These are phyloP conservation scores for Pyrenophora teres DNA, from an alignment of 2,329 filamentous ascomycete species.

Conservation along the genomic window DNA sequence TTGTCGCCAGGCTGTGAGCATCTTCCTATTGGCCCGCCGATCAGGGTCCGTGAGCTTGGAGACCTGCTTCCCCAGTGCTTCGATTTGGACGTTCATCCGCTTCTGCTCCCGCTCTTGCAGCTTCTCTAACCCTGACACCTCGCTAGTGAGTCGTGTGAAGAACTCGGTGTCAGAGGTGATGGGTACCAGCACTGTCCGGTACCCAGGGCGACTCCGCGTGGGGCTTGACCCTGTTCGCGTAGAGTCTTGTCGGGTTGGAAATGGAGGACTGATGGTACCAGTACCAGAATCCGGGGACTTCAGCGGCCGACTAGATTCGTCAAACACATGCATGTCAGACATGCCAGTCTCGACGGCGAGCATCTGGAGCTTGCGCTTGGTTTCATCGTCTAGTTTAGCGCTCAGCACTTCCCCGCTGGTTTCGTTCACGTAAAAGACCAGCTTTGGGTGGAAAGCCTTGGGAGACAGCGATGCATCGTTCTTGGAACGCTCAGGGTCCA, in stretches of 20 bases:
- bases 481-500: conserved; percentile 24
- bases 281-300: neutral
- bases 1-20: conserved; percentile 76
- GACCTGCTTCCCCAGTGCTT: conserved; percentile 67
- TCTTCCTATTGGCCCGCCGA: conserved; percentile 63
- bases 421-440: conserved; percentile 71
- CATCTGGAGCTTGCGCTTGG: conserved; percentile 65
- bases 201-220: conserved; percentile 21
- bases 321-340: conserved; percentile 44
- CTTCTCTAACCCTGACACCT: conserved; percentile 70
- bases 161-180: conserved; percentile 79
- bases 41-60: conserved; percentile 67
- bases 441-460: conserved; percentile 63
- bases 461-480: conserved; percentile 14
- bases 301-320: conserved; percentile 30
- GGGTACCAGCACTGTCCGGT: conserved; percentile 70
- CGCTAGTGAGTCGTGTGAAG: conserved; percentile 74
- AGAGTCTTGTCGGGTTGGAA: too few relatives aligned
- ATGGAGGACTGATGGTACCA: neutral
- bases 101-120: conserved; percentile 70
- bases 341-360: conserved; percentile 58
- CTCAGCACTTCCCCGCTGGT: conserved; percentile 70
- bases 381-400: conserved; percentile 68
- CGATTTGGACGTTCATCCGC: conserved; percentile 67
- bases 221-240: neutral